phyloP scores from a whole-genome alignment of 495 filamentous ascomycete species.

The Penicillium riverlandense region DNA sequence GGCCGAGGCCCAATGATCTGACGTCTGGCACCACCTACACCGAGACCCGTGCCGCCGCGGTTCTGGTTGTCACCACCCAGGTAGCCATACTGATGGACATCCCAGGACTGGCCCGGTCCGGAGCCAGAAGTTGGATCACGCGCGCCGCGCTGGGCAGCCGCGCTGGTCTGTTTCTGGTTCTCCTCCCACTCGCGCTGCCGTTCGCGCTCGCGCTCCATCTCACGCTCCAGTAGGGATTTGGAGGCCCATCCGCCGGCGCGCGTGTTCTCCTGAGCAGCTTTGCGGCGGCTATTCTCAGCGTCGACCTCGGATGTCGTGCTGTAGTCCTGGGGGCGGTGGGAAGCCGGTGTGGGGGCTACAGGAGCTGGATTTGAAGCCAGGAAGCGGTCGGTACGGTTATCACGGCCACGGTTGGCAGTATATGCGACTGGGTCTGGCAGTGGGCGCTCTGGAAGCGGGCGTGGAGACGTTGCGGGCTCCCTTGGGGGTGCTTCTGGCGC shows the following conservation, averaged over 20 bases:
- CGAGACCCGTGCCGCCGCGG: slow-evolving; percentile 59
- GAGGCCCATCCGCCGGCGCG: slow-evolving; percentile 68
- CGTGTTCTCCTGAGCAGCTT: slow-evolving; percentile 57
- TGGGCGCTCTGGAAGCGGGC: slow-evolving; percentile 10
- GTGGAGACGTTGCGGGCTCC: slow-evolving; percentile 17
- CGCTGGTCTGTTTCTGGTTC: slow-evolving; percentile 64
- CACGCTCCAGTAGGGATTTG: slow-evolving; percentile 81
- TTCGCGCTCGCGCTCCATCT: slow-evolving; percentile 94
- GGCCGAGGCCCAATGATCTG: slow-evolving; percentile 79
- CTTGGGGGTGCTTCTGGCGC: slow-evolving; percentile 8
- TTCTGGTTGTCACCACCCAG: slow-evolving; percentile 83
- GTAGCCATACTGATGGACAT: slow-evolving; percentile 84
- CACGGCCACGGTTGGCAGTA: slow-evolving; percentile 15
- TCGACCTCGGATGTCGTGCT: slow-evolving; percentile 59
- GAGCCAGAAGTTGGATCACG: slow-evolving; percentile 38
- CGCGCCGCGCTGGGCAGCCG: slow-evolving; percentile 40
- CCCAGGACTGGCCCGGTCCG: slow-evolving; percentile 60
- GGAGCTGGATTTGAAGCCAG: slow-evolving; percentile 46
- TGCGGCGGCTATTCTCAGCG: slow-evolving; percentile 59
- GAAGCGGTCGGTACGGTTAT: slow-evolving; percentile 40
- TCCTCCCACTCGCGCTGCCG: slow-evolving; percentile 94
- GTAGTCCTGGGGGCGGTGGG: slow-evolving; percentile 46
- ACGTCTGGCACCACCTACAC: slow-evolving; percentile 58
- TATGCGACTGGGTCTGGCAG: slow-evolving; percentile 22
- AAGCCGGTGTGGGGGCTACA: slow-evolving; percentile 22